A percentile compares a stretch with the other conserved stretches of the same genome.
Conservation (phyloP, 805 yeast genomes). For the Blastobotrys mokoenaii region DNA sequence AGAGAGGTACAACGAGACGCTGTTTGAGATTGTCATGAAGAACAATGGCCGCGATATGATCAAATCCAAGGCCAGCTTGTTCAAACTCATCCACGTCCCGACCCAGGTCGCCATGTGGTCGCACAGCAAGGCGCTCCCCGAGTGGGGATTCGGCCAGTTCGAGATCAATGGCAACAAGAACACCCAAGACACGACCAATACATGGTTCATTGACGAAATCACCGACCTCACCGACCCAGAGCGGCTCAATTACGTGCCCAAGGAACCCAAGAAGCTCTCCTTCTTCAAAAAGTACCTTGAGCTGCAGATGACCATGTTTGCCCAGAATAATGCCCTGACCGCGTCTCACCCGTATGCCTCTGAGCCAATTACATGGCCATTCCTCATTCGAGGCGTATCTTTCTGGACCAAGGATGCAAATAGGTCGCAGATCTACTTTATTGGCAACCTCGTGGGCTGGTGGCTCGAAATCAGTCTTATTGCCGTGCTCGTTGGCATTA, state of each 20-base stretch:
- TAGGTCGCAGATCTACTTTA: constrained; percentile 73
- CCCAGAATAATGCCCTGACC: constrained; percentile 79
- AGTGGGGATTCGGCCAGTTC: constrained; percentile 87
- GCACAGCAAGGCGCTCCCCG: constrained; percentile 79
- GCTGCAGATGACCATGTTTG: constrained; percentile 80
- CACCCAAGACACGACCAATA: constrained; percentile 52
- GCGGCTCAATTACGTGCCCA: constrained; percentile 59
- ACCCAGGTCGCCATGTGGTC: constrained; percentile 94
- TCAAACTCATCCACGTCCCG: constrained; percentile 72
- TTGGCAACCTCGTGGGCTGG: constrained; percentile 88
- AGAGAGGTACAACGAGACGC: constrained; percentile 57
- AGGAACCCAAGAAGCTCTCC: constrained; percentile 51
- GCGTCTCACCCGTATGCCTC: constrained; percentile 95
- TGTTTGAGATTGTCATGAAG: constrained; percentile 63
- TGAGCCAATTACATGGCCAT: constrained; percentile 86
- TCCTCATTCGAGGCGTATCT: constrained; percentile 81
- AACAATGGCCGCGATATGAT: constrained; percentile 44
- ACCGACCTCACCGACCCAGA: constrained; percentile 49
- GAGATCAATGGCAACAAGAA: constrained; percentile 95
- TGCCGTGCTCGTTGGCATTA: constrained; percentile 52
- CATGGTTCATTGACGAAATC: constrained; percentile 72
- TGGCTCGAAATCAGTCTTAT: constrained; percentile 68
- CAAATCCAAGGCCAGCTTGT: constrained; percentile 60
- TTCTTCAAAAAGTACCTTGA: constrained; percentile 86
- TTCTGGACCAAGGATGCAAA: constrained; percentile 72